These are phyloP conservation scores for Rhodotorula sp. DNA, from an alignment of 1,284 basidiomycete species.

Conservation along the genomic window DNA sequence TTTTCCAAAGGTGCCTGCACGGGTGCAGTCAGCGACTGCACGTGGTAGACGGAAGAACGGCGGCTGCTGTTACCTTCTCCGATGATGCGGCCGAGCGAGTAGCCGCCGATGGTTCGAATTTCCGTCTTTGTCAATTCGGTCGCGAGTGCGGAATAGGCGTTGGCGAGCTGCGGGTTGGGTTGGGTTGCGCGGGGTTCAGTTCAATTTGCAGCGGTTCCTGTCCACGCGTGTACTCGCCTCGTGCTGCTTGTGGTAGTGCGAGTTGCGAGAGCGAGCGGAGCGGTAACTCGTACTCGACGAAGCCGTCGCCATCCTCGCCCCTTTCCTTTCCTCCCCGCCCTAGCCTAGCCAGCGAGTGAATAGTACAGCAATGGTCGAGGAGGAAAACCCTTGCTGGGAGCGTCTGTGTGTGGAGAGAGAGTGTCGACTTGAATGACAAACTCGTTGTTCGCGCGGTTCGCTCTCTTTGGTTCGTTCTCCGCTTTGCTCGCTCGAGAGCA, in stretches of 20 bases:
- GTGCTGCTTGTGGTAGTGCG: slow-evolving; percentile 10
- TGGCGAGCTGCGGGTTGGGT: slow-evolving; percentile 67
- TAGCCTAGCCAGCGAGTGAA: too few species aligned
- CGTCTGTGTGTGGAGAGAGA: too few species aligned
- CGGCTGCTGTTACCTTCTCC: slow-evolving; percentile 79
- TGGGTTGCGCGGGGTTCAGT: background rate
- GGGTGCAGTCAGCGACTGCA: slow-evolving; percentile 9
- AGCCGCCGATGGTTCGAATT: slow-evolving; percentile 89
- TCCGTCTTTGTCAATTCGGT: slow-evolving; percentile 87
- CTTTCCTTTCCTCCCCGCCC: too few species aligned
- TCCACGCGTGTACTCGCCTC: too few species aligned
- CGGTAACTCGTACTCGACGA: background rate
- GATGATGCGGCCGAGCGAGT: slow-evolving; percentile 90
- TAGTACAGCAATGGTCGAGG: too few species aligned
- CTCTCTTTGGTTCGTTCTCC: too few species aligned
- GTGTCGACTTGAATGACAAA: too few species aligned
- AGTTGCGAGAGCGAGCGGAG: background rate
- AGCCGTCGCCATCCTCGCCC: too few species aligned
- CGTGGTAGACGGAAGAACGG: background rate
- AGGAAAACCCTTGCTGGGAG: too few species aligned
- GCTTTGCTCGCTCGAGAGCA: too few species aligned
- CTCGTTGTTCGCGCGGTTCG: too few species aligned
- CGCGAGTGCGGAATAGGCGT: slow-evolving; percentile 94
- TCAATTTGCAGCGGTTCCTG: too few species aligned
- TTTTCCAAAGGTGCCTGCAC: slow-evolving; percentile 46